These are phyloP conservation scores for Fusarium neocosmosporiellum DNA, from an alignment of 2,329 filamentous ascomycete species.

Conservation along the genomic window DNA sequence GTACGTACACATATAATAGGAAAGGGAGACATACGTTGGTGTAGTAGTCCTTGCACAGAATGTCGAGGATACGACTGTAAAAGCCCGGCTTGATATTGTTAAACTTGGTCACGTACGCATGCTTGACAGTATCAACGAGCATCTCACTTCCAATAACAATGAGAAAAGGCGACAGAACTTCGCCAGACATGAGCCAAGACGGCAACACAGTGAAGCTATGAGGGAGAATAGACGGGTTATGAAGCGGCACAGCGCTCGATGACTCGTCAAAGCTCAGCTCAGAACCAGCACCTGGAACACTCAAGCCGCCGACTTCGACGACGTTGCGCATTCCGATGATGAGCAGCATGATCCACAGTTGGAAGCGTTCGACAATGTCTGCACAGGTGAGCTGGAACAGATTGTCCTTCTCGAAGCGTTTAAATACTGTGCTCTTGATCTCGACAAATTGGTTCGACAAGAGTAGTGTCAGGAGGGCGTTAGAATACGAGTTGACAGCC, in stretches of 20 bases:
- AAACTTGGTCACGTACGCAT: constrained; percentile 98
- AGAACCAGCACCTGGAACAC: constrained; percentile 65
- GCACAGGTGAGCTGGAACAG: constrained; percentile 96
- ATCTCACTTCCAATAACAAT: constrained; percentile 97
- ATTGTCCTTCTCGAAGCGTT: constrained; percentile 98
- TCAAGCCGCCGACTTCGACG: constrained; percentile 91
- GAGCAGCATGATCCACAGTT: constrained; percentile 95
- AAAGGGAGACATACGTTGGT: constrained; percentile 74
- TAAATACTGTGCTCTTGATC: constrained; percentile 98
- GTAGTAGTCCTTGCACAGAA: constrained; percentile 97
- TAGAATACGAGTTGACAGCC: constrained; percentile 98
- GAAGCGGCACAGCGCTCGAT: constrained; percentile 68
- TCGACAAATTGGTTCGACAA: constrained; percentile 99
- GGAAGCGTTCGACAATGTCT: constrained; percentile 96
- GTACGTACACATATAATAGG: constrained; percentile 10
- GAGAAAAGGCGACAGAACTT: constrained; percentile 91
- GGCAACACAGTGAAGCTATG: constrained; percentile 92
- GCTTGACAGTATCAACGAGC: constrained; percentile 96
- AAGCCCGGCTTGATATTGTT: constrained; percentile 95
- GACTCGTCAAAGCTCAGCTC: constrained; percentile 59
- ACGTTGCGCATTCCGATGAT: constrained; percentile 98
- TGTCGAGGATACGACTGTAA: constrained; percentile 90
- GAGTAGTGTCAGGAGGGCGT: constrained; percentile 89
- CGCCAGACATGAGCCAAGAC: constrained; percentile 79
- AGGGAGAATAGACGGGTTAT: constrained; percentile 81